phyloP scores from a whole-genome alignment of 1,284 basidiomycete species.

The Malassezia japonica region DNA sequence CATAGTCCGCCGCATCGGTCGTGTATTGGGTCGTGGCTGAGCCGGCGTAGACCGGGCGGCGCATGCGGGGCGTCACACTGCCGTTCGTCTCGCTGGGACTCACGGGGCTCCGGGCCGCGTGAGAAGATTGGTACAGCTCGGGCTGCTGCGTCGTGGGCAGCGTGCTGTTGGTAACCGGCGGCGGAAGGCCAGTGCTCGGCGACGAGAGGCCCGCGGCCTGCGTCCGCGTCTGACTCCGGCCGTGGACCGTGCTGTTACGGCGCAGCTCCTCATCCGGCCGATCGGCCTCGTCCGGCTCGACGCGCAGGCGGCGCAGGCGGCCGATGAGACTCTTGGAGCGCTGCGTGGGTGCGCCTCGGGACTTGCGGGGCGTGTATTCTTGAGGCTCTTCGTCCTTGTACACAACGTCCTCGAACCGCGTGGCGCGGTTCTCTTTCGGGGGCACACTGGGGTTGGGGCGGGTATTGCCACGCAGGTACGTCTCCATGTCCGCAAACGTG shows the following conservation, averaged over 20 bases:
- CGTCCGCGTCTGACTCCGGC: too few species aligned
- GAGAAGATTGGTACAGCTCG: too few species aligned
- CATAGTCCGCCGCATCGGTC: not conserved
- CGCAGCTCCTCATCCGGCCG: too few species aligned
- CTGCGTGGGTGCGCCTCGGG: not conserved
- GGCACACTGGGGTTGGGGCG: not conserved
- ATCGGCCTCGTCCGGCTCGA: slow-evolving; percentile 4
- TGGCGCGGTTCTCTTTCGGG: not conserved
- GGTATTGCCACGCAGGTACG: slow-evolving; percentile 8
- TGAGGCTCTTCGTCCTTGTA: not conserved
- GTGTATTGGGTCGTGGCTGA: not conserved
- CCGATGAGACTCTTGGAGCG: slow-evolving; percentile 13
- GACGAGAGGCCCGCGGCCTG: not conserved
- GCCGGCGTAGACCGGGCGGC: not conserved
- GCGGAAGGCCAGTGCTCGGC: not conserved
- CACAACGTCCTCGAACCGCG: not conserved
- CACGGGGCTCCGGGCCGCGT: not conserved
- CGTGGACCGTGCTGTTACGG: too few species aligned
- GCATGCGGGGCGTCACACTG: not conserved
- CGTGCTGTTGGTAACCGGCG: too few species aligned
- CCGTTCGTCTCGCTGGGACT: not conserved
- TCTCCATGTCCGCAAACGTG: slow-evolving; percentile 14
- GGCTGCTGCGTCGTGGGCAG: too few species aligned
- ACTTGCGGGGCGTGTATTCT: not conserved
- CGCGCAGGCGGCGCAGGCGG: slow-evolving; percentile 6